Evolutionary conservation across 768 basidiomycete species (phyloP).

Genomic region (Lactarius evosmus): DNA sequence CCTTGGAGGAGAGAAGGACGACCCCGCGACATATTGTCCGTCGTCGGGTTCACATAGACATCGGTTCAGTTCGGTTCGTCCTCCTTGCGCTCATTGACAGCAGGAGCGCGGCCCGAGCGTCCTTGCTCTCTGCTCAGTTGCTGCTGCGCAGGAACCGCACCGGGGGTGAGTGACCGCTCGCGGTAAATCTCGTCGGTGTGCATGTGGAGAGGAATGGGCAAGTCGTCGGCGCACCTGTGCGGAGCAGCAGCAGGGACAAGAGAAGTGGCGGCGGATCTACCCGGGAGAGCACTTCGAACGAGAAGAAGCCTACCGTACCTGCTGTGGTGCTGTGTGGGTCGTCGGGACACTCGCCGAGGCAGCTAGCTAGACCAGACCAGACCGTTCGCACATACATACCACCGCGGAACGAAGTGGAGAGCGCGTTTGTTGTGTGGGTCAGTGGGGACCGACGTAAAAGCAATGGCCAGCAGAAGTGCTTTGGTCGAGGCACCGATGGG

Average conservation of each 20-base stretch:
- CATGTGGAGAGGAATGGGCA: constrained; percentile 35
- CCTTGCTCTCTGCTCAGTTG: too few relatives aligned
- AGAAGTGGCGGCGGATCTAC: constrained; percentile 42
- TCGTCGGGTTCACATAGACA: too few relatives aligned
- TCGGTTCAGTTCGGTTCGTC: too few relatives aligned
- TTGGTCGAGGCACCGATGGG: background rate
- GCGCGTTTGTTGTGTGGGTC: constrained; percentile 30
- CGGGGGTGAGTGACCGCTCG: constrained; percentile 36
- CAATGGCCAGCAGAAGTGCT: background rate
- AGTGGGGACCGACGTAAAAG: background rate
- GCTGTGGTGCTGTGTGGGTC: constrained; percentile 42
- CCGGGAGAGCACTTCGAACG: constrained; percentile 39
- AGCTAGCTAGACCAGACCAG: constrained; percentile 44
- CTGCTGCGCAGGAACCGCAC: constrained; percentile 38
- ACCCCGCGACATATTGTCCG: too few relatives aligned
- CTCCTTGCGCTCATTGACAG: too few relatives aligned
- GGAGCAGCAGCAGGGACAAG: constrained; percentile 42
- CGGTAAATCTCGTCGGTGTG: constrained; percentile 44
- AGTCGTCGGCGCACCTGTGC: background rate
- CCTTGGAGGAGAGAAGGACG: background rate
- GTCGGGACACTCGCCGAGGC: constrained; percentile 43
- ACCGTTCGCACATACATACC: constrained; percentile 38
- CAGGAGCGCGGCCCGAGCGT: too few relatives aligned
- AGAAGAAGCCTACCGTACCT: constrained; percentile 37
- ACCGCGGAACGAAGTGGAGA: constrained; percentile 49